These are phyloP conservation scores for Pecoramyces ruminantium DNA, from an alignment of 192 early-diverging fungal species.

Conservation along the genomic window DNA sequence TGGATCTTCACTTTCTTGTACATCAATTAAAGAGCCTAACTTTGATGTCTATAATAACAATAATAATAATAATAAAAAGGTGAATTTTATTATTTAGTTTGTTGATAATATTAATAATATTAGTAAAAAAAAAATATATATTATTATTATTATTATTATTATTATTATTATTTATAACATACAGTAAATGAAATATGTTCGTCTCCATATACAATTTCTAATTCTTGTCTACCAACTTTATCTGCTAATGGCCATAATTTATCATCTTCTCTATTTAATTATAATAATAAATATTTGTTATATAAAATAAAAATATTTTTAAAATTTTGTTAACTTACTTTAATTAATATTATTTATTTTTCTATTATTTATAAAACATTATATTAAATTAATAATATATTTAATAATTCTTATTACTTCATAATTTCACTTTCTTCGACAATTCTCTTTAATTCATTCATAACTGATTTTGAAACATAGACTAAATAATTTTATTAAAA, in stretches of 20 bases:
- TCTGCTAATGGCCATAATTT: constrained; percentile 78
- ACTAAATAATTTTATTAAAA: constrained; percentile 25
- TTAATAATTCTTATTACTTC: too few species aligned
- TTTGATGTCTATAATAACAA: constrained; percentile 80
- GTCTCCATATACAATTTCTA: constrained; percentile 80
- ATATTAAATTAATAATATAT: too few species aligned
- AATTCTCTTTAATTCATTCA: constrained; percentile 79
- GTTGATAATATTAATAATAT: too few species aligned
- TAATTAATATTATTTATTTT: too few species aligned
- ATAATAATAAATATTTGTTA: too few species aligned
- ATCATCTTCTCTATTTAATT: constrained; percentile 63
- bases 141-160: too few species aligned
- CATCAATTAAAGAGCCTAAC: constrained; percentile 80
- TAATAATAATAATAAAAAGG: too few species aligned
- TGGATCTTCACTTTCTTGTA: constrained; percentile 75
- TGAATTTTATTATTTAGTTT: too few species aligned
- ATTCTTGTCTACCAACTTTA: constrained; percentile 77
- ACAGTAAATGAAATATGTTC: constrained; percentile 87
- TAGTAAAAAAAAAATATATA: too few species aligned
- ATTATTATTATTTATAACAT: constrained; percentile 2
- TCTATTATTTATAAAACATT: too few species aligned
- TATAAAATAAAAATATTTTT: too few species aligned
- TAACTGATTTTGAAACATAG: constrained; percentile 53
- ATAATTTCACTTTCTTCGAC: constrained; percentile 78
- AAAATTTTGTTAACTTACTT: too few species aligned